These are phyloP conservation scores for Pinus albicaulis DNA, from an alignment of 75 land plant genomes.

Conservation along the genomic window DNA sequence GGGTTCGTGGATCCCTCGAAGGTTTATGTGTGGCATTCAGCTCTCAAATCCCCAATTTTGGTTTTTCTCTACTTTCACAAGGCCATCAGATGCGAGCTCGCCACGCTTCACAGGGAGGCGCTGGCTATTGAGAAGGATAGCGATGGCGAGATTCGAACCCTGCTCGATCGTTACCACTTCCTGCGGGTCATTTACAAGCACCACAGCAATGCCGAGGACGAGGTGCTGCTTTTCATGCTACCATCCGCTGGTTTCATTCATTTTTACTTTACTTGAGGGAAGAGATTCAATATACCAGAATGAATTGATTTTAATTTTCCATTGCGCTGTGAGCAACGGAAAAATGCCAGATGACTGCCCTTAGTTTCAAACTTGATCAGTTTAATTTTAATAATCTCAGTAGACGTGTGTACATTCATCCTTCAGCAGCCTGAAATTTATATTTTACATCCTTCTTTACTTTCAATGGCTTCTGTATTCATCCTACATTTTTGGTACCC, in stretches of 20 bases:
- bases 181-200: constrained; percentile 65
- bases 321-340: constrained; percentile 7
- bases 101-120: constrained; percentile 49
- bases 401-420: no score
- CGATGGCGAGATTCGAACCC: constrained; percentile 29
- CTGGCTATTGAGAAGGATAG: constrained; percentile 29
- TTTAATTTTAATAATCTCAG: no score
- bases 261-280: neutral
- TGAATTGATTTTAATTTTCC: constrained; percentile 23
- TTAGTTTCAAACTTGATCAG: no score
- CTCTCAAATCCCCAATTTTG: constrained; percentile 51
- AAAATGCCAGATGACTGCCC: no score
- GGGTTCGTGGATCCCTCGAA: no score
- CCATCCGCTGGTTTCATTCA: neutral
- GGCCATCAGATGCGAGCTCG: constrained; percentile 71
- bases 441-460: no score
- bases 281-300: neutral
- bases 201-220: constrained; percentile 86
- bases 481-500: no score
- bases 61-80: constrained; percentile 77
- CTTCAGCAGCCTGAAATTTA: no score
- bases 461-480: no score
- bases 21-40: constrained; percentile 11
- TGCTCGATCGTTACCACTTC: constrained; percentile 53
- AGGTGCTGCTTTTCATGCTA: constrained; percentile 32